phyloP scores from a whole-genome alignment of 2,329 filamentous ascomycete genomes.

The Sporothrix humicola region DNA sequence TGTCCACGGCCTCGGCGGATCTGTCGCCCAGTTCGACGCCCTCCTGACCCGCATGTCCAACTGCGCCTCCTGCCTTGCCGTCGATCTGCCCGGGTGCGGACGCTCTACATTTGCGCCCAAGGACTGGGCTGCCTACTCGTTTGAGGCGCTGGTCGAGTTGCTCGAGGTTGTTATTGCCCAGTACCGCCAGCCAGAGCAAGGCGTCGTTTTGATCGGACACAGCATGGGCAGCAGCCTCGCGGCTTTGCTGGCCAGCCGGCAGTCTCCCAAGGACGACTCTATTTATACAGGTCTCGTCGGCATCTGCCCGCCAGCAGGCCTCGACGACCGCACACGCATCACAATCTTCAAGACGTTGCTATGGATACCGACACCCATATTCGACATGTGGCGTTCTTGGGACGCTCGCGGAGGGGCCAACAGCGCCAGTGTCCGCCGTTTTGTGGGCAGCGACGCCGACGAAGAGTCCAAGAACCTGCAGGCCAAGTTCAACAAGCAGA shows the following conservation, averaged over 20 bases:
- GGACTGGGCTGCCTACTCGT: constrained; percentile 78
- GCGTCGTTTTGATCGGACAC: constrained; percentile 81
- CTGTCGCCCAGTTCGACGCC: constrained; percentile 83
- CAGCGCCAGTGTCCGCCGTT: constrained; percentile 78
- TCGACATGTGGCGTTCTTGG: constrained; percentile 77
- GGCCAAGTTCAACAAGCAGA: constrained; percentile 79
- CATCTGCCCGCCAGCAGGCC: constrained; percentile 76
- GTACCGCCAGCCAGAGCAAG: constrained; percentile 73
- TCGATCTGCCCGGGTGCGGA: constrained; percentile 91
- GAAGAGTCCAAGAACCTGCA: constrained; percentile 70
- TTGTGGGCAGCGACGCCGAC: constrained; percentile 72
- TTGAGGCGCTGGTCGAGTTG: constrained; percentile 75
- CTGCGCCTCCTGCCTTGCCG: constrained; percentile 80
- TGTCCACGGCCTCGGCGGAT: constrained; percentile 92
- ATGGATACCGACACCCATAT: constrained; percentile 71
- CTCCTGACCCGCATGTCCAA: constrained; percentile 82
- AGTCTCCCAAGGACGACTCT: constrained; percentile 54
- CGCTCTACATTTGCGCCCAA: constrained; percentile 74
- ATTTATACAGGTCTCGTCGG: constrained; percentile 68
- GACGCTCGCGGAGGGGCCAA: constrained; percentile 79
- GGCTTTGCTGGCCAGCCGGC: constrained; percentile 66
- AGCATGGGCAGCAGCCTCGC: constrained; percentile 87
- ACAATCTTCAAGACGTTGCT: constrained; percentile 62
- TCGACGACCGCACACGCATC: constrained; percentile 61
- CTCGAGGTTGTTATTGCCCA: constrained; percentile 75